Conservation (phyloP, 2,329 filamentous ascomycete genomes). For the Coniochaeta sp. region DNA sequence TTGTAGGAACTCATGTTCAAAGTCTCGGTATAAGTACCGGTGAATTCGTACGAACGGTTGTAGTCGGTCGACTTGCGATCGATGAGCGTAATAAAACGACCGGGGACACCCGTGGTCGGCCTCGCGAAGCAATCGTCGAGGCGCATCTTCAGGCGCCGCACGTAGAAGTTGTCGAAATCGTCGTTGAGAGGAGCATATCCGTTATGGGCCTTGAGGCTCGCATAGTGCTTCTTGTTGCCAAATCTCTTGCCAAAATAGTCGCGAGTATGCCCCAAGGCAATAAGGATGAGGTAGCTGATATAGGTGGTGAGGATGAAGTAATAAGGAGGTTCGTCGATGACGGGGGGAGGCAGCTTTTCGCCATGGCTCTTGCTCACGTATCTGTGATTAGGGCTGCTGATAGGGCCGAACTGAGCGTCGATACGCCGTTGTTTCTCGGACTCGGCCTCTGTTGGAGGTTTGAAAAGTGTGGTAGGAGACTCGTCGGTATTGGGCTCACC, state of each 20-base stretch:
- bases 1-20: constrained; percentile 99
- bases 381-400: constrained; percentile 71
- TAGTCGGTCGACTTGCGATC: constrained; percentile 87
- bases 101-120: constrained; percentile 86
- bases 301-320: constrained; percentile 97
- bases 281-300: constrained; percentile 93
- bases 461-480: constrained; percentile 72
- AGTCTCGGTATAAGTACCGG: constrained; percentile 86
- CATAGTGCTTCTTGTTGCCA: constrained; percentile 72
- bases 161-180: constrained; percentile 99
- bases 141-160: constrained; percentile 81
- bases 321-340: constrained; percentile 94
- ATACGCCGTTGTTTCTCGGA: constrained; percentile 64
- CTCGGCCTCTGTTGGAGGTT: constrained; percentile 81
- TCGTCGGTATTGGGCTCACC: constrained; percentile 68
- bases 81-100: constrained; percentile 85
- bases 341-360: constrained; percentile 67
- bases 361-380: constrained; percentile 87
- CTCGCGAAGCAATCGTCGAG: constrained; percentile 96
- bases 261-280: constrained; percentile 88
- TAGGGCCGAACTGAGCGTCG: constrained; percentile 86
- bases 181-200: constrained; percentile 94
- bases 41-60: constrained; percentile 83
- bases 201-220: constrained; percentile 71
- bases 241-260: constrained; percentile 98